Evolutionary conservation across 495 filamentous ascomycete genomes (phyloP).

Genomic region (Penicillium riverlandense): DNA sequence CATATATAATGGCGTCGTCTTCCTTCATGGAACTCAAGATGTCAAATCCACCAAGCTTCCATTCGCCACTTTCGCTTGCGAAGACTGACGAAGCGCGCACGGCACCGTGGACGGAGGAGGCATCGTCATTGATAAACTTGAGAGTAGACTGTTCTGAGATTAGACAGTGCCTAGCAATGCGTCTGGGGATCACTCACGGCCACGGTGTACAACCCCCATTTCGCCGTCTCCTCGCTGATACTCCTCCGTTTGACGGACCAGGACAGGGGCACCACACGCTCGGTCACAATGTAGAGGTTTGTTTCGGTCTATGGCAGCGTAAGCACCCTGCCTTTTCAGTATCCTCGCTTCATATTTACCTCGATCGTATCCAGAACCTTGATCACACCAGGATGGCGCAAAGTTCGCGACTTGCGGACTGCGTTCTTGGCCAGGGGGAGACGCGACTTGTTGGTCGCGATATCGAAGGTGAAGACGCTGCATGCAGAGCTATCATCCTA

Average conservation of each 20-base stretch:
- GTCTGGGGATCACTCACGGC: constrained; percentile 46
- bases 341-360: constrained; percentile 37
- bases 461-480: constrained; percentile 94
- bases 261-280: constrained; percentile 72
- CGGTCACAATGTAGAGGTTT: constrained; percentile 92
- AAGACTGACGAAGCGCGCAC: constrained; percentile 80
- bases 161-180: background rate
- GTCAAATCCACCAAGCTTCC: constrained; percentile 93
- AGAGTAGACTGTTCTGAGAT: constrained; percentile 60
- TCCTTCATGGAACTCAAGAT: constrained; percentile 92
- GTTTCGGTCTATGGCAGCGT: constrained; percentile 61
- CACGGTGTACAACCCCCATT: constrained; percentile 87
- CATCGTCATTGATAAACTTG: constrained; percentile 94
- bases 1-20: constrained; percentile 86
- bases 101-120: constrained; percentile 80
- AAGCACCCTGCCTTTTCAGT: background rate
- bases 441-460: constrained; percentile 65
- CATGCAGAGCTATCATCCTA: constrained; percentile 90
- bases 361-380: constrained; percentile 91
- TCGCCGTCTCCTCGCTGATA: constrained; percentile 78
- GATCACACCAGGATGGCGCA: constrained; percentile 90
- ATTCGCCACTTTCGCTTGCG: constrained; percentile 91
- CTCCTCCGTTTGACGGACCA: constrained; percentile 84
- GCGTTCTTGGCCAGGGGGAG: constrained; percentile 88
- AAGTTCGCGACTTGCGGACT: constrained; percentile 79